A percentile compares a stretch with the other conserved stretches of the same genome.
Evolutionary conservation across 2,329 filamentous ascomycete genomes (phyloP).

Genomic region (Microcyclospora pomicola): DNA sequence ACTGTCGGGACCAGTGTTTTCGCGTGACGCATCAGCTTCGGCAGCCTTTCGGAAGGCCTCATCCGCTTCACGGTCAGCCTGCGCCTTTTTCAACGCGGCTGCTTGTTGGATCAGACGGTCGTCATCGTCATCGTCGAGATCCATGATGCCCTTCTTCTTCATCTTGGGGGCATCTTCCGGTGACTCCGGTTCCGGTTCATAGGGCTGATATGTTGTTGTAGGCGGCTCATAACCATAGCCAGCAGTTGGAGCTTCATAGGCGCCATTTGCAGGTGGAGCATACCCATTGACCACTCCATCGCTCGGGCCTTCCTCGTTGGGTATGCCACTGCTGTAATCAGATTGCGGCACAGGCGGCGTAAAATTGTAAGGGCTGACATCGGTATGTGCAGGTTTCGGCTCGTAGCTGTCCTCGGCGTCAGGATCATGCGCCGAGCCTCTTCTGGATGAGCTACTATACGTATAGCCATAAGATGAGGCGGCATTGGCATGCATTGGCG

Average conservation of each 20-base stretch:
- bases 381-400: conserved; percentile 10
- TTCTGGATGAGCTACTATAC: conserved; percentile 8
- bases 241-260: conserved; percentile 37
- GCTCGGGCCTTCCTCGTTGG: no score
- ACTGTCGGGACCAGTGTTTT: conserved; percentile 37
- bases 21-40: conserved; percentile 53
- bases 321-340: no score
- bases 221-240: conserved; percentile 44
- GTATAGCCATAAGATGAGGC: no score
- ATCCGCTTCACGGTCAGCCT: conserved; percentile 59
- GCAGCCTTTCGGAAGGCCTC: conserved; percentile 78
- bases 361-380: background rate
- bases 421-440: conserved; percentile 15
- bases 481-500: no score
- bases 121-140: conserved; percentile 66
- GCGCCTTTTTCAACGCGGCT: conserved; percentile 32
- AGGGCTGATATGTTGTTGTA: conserved; percentile 29
- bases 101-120: conserved; percentile 32
- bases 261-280: conserved; percentile 15
- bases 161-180: conserved; percentile 35
- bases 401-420: conserved; percentile 17
- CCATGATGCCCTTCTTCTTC: conserved; percentile 65
- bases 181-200: conserved; percentile 37
- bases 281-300: background rate
- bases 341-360: background rate